These are phyloP conservation scores for Chenopodium formosanum DNA, from an alignment of 148 eudicot species.

Conservation along the genomic window DNA sequence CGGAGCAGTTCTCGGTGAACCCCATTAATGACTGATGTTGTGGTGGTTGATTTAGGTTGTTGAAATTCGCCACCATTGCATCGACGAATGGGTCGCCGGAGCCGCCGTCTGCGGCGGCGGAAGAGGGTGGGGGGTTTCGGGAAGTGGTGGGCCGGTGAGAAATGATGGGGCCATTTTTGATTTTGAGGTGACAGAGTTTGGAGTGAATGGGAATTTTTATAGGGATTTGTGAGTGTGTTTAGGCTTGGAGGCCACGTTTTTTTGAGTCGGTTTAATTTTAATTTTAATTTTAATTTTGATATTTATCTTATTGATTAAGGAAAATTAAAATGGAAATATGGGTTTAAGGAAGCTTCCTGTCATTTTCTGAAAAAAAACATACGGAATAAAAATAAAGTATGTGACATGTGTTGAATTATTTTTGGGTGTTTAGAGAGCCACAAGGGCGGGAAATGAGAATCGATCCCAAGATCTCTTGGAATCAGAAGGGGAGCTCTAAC, in stretches of 20 bases:
- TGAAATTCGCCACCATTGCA: slow-evolving; percentile 15
- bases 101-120: not conserved
- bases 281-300: no score
- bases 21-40: not conserved
- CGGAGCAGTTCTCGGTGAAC: slow-evolving; percentile 16
- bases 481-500: no score
- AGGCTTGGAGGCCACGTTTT: not conserved
- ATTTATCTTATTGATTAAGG: no score
- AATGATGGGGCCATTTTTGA: slow-evolving; percentile 3
- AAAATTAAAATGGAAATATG: no score
- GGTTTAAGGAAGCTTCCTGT: no score
- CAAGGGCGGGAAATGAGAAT: no score
- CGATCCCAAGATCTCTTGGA: no score
- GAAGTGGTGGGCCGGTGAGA: slow-evolving; percentile 24
- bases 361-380: no score
- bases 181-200: not conserved
- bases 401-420: no score
- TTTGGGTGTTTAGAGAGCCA: no score
- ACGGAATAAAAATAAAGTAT: no score
- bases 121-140: not conserved
- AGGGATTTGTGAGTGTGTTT: not conserved
- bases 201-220: not conserved
- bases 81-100: slow-evolving; percentile 17
- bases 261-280: not conserved
- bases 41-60: not conserved